Conservation (phyloP, 371 early-diverging fungal genomes). For the Lichtheimia ornata region DNA sequence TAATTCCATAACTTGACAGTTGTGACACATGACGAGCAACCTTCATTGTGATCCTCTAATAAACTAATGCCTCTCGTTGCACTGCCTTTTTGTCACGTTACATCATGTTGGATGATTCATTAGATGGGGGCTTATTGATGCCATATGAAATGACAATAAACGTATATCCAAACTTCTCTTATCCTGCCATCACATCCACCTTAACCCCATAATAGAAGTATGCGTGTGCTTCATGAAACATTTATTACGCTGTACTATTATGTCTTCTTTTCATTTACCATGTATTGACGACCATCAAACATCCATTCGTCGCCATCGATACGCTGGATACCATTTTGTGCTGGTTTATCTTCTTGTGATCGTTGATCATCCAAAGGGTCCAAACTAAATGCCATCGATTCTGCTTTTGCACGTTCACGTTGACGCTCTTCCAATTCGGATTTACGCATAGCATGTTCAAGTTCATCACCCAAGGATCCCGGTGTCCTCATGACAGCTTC, state of each 20-base stretch:
- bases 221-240: too few relatives aligned
- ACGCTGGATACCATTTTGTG: not conserved
- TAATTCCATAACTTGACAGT: too few relatives aligned
- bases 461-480: conserved; percentile 10
- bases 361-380: conserved; percentile 1
- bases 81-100: too few relatives aligned
- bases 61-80: too few relatives aligned
- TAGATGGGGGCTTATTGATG: too few relatives aligned
- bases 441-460: conserved; percentile 8
- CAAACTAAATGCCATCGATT: conserved; percentile 4
- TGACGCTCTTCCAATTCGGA: conserved; percentile 1
- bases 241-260: not conserved
- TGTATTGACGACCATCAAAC: conserved; percentile 17
- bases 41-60: too few relatives aligned
- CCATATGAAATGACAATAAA: too few relatives aligned
- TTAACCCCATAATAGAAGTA: too few relatives aligned
- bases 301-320: conserved; percentile 23
- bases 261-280: conserved; percentile 12
- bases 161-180: too few relatives aligned
- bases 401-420: conserved; percentile 7
- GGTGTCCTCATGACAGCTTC: not conserved
- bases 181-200: too few relatives aligned
- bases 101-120: too few relatives aligned
- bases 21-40: too few relatives aligned
- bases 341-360: not conserved